phyloP scores from a whole-genome alignment of 2,329 filamentous ascomycete species.

The Fusarium neocosmosporiellum region DNA sequence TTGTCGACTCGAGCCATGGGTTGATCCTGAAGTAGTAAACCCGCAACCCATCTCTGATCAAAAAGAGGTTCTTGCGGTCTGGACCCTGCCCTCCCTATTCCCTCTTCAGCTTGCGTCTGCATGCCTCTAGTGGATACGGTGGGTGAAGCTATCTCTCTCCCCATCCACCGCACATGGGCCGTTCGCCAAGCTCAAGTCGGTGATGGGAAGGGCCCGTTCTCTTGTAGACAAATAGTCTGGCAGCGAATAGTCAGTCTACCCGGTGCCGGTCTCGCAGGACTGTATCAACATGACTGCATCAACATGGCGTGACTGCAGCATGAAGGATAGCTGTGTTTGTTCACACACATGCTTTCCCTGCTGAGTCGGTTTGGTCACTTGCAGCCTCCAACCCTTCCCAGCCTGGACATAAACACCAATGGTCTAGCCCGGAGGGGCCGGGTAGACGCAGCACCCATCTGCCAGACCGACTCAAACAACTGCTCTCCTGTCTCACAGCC shows the following conservation, averaged over 20 bases:
- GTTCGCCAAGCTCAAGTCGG: conserved; percentile 27
- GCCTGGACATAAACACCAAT: conserved; percentile 29
- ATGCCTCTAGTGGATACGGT: conserved; percentile 23
- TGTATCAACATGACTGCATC: conserved; percentile 33
- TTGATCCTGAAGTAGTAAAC: conserved; percentile 28
- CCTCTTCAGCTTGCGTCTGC: conserved; percentile 13
- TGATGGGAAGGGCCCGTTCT: conserved; percentile 23
- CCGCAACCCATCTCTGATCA: conserved; percentile 13
- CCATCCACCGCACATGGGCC: conserved; percentile 18
- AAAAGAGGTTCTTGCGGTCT: conserved; percentile 24
- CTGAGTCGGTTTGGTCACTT: conserved; percentile 29
- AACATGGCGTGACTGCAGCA: conserved; percentile 35
- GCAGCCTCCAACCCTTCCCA: conserved; percentile 20
- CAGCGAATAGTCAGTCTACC: conserved; percentile 27
- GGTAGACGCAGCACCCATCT: conserved; percentile 27
- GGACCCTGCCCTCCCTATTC: conserved; percentile 8
- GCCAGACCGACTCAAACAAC: conserved; percentile 20
- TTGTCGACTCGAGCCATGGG: background rate
- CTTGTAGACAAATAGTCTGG: conserved; percentile 15
- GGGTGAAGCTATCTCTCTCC: conserved; percentile 9
- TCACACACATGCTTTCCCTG: conserved; percentile 17
- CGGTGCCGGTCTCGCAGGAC: conserved; percentile 2
- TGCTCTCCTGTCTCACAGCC: conserved; percentile 1
- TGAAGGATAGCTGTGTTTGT: conserved; percentile 11
- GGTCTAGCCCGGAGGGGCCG: conserved; percentile 16